Evolutionary conservation across 2,329 filamentous ascomycete species (phyloP).

Genomic region (Zymoseptoria brevis): DNA sequence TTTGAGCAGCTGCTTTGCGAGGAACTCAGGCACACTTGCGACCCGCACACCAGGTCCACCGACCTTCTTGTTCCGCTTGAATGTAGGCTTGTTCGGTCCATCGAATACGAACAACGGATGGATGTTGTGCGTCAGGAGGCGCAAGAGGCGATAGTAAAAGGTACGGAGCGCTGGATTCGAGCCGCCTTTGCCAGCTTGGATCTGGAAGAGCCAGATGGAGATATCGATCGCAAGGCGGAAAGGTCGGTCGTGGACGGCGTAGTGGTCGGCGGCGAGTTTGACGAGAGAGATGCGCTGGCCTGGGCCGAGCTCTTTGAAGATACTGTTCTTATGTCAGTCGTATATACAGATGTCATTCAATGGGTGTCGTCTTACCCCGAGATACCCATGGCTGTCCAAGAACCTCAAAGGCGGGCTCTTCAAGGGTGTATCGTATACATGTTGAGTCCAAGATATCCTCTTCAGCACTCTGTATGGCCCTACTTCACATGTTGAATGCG

Average conservation of each 20-base stretch:
- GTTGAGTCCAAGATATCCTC: background rate
- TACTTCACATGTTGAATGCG: background rate
- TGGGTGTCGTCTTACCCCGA: slow-evolving; percentile 13
- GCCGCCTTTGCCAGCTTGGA: slow-evolving; percentile 74
- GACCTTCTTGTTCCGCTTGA: slow-evolving; percentile 77
- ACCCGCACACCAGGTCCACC: slow-evolving; percentile 52
- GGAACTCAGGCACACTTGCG: slow-evolving; percentile 59
- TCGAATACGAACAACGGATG: slow-evolving; percentile 88
- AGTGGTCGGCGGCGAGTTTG: slow-evolving; percentile 70
- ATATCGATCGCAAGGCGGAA: slow-evolving; percentile 87
- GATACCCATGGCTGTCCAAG: slow-evolving; percentile 19
- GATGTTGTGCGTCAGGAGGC: slow-evolving; percentile 67
- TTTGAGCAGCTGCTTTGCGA: slow-evolving; percentile 75
- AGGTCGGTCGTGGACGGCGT: slow-evolving; percentile 62
- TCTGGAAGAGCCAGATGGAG: slow-evolving; percentile 95
- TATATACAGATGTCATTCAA: background rate
- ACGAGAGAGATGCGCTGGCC: slow-evolving; percentile 73
- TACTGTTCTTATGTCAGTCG: slow-evolving; percentile 44
- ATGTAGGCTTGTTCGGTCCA: slow-evolving; percentile 71
- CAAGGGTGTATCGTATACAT: background rate
- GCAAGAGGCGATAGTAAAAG: slow-evolving; percentile 82
- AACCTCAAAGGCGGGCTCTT: background rate
- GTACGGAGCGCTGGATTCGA: slow-evolving; percentile 84
- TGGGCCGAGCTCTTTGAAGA: slow-evolving; percentile 81
- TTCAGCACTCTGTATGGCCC: too few species aligned